Conservation (phyloP, 106 monocot genomes). For the Platanthera guangdongensis region DNA sequence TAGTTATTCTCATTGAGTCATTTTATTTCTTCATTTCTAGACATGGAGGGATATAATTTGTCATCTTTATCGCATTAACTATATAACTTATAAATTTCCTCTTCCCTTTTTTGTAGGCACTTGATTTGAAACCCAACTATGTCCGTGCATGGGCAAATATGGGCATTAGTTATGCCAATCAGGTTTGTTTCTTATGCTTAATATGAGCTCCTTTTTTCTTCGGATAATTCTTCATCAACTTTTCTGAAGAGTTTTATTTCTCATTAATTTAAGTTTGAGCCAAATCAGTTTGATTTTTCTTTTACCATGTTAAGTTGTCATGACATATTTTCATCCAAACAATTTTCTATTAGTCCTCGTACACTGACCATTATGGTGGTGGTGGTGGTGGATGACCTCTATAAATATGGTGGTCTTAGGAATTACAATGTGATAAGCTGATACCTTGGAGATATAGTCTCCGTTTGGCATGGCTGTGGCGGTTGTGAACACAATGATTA, state of each 20-base stretch:
- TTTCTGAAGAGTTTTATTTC: background rate
- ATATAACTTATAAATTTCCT: background rate
- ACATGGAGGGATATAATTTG: background rate
- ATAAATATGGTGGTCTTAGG: no score
- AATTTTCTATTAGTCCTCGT: background rate
- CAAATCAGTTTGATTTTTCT: background rate
- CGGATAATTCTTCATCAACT: background rate
- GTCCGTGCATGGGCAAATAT: conserved; percentile 99
- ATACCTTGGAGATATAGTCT: no score
- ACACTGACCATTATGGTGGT: background rate
- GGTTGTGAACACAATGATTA: no score
- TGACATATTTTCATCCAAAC: background rate
- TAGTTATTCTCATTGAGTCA: background rate
- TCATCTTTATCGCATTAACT: background rate
- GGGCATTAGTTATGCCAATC: conserved; percentile 98
- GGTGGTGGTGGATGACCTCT: background rate
- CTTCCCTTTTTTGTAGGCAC: conserved; percentile 36
- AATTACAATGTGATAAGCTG: no score
- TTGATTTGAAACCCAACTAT: conserved; percentile 96
- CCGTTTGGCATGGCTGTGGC: no score
- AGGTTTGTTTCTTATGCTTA: conserved; percentile 41
- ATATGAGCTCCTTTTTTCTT: background rate
- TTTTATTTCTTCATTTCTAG: background rate
- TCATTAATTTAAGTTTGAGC: background rate
- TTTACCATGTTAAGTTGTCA: background rate